Percentiles rank a stretch among this genome's conserved stretches.
phyloP scores from a whole-genome alignment of 108 stramenopile genomes.

The Fistulifera pelliculosa region DNA sequence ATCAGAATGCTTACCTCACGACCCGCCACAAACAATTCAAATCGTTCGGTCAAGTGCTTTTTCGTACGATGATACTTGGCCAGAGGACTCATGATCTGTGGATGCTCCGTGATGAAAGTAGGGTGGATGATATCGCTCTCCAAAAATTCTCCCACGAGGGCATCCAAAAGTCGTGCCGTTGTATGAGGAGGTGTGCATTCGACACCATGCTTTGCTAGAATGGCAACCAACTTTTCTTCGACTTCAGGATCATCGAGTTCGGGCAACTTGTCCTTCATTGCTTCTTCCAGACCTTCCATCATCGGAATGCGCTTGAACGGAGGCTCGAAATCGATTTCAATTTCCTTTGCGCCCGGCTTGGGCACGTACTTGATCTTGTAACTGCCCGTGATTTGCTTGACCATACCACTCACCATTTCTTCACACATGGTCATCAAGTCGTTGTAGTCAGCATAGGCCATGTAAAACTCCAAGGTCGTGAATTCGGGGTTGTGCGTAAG shows the following conservation, averaged over 20 bases:
- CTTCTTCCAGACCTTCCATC: conserved; percentile 94
- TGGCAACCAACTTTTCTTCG: conserved; percentile 58
- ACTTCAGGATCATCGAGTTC: conserved; percentile 79
- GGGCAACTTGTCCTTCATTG: conserved; percentile 78
- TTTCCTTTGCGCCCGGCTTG: conserved; percentile 79
- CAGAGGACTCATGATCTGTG: conserved; percentile 98
- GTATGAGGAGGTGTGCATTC: conserved; percentile 95
- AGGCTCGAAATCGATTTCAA: conserved; percentile 95
- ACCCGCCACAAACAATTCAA: conserved; percentile 97
- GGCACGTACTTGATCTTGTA: conserved; percentile 96
- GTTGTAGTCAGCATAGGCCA: conserved; percentile 99
- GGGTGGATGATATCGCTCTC: conserved; percentile 86
- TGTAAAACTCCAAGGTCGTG: conserved; percentile 98
- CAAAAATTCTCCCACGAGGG: conserved; percentile 94
- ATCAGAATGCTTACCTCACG: conserved; percentile 82
- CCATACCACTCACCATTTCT: conserved; percentile 91
- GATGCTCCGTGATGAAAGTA: conserved; percentile 92
- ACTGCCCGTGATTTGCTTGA: conserved; percentile 88
- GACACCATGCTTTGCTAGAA: conserved; percentile 67
- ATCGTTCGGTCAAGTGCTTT: conserved; percentile 93
- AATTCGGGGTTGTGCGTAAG: conserved; percentile 99
- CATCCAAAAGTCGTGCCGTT: conserved; percentile 92
- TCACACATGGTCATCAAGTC: conserved; percentile 99
- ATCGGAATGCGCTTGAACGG: conserved; percentile 97
- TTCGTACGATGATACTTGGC: conserved; percentile 97